Evolutionary conservation across 352 stramenopile genomes (phyloP).

Genomic region (Globisporangium lucens): DNA sequence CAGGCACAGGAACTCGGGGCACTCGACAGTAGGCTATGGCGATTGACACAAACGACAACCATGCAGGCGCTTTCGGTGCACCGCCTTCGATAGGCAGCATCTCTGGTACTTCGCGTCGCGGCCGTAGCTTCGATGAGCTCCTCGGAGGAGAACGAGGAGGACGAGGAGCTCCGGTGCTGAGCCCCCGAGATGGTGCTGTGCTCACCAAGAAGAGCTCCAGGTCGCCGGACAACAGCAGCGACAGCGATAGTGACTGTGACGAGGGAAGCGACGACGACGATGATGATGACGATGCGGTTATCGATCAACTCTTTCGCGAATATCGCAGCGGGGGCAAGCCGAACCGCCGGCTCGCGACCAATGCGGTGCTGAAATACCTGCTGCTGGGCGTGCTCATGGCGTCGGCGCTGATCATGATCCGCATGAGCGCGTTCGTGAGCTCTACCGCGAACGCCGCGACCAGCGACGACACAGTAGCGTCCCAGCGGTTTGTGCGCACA

Average conservation of each 20-base stretch:
- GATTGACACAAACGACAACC: neutral
- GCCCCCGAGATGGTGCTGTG: neutral
- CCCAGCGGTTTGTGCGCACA: slow-evolving; percentile 7
- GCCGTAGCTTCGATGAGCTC: slow-evolving; percentile 10
- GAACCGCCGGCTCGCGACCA: neutral
- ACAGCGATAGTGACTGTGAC: neutral
- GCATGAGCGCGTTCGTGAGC: slow-evolving; percentile 4
- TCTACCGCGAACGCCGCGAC: neutral
- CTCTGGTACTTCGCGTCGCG: neutral
- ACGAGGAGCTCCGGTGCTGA: neutral
- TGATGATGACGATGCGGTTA: neutral
- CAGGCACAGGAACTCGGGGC: neutral
- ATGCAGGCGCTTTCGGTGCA: neutral
- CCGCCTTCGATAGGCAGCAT: neutral
- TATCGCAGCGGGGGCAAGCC: neutral
- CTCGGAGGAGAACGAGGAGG: neutral
- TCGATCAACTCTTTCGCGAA: neutral
- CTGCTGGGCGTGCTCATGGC: slow-evolving; percentile 4
- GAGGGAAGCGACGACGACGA: slow-evolving; percentile 1
- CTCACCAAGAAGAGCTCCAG: neutral
- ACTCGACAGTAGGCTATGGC: neutral
- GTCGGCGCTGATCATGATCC: slow-evolving; percentile 3
- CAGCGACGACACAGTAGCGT: neutral
- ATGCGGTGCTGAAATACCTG: slow-evolving; percentile 1
- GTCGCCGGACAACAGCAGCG: neutral